Conservation (phyloP, 305 asterid genomes). For the Solanum hybrid region DNA sequence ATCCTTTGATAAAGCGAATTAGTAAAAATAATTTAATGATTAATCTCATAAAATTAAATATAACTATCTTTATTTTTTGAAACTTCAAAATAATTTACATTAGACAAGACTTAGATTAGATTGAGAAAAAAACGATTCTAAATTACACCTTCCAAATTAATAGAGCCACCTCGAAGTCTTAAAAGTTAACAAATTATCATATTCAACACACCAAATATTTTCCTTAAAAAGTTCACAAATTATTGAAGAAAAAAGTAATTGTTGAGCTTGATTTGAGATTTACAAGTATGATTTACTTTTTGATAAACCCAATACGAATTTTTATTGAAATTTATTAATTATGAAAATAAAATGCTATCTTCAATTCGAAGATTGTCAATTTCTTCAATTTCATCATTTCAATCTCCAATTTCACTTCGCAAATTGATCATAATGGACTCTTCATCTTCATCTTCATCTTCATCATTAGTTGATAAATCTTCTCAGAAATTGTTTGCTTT, state of each 20-base stretch:
- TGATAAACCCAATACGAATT: background rate
- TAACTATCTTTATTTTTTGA: no score
- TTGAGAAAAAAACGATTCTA: no score
- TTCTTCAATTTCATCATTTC: background rate
- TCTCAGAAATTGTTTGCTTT: conserved; percentile 25
- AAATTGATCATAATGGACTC: background rate
- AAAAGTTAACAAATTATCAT: no score
- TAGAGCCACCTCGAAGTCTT: no score
- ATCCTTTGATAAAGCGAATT: no score
- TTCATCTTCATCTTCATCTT: background rate
- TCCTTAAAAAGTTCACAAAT: background rate
- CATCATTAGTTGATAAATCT: background rate
- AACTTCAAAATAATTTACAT: no score
- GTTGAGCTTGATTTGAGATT: background rate
- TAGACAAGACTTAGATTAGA: no score
- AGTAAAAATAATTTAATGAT: no score
- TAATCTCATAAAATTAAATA: no score
- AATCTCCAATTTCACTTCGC: background rate
- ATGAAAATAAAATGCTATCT: background rate
- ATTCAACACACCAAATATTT: background rate
- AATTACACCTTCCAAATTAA: no score
- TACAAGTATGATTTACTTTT: background rate
- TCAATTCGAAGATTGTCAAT: background rate
- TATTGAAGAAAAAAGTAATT: background rate
- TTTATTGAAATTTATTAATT: background rate